Conservation (phyloP, 1,139 yeast species). For the Blastobotrys petasosporus region DNA sequence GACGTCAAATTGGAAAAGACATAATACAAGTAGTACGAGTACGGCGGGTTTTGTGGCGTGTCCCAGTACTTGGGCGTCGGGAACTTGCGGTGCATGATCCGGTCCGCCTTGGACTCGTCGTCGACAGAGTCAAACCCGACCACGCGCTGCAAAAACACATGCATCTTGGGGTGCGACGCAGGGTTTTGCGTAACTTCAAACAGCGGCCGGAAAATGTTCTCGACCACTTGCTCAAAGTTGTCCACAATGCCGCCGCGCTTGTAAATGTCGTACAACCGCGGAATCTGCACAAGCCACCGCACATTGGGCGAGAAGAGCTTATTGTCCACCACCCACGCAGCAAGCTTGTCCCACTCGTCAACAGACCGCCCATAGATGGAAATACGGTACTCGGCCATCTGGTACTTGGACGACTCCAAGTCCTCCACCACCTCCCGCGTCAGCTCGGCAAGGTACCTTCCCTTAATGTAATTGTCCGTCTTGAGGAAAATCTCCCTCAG, state of each 20-base stretch:
- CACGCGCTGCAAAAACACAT: constrained; percentile 83
- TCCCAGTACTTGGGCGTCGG: constrained; percentile 85
- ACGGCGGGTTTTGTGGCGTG: constrained; percentile 81
- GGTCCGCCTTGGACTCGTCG: constrained; percentile 91
- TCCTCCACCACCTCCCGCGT: constrained; percentile 89
- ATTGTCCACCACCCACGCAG: constrained; percentile 92
- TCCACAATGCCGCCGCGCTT: constrained; percentile 66
- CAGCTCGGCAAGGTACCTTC: constrained; percentile 84
- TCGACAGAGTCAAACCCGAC: constrained; percentile 98
- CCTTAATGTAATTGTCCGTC: constrained; percentile 88
- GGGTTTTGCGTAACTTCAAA: constrained; percentile 89
- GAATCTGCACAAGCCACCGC: constrained; percentile 94
- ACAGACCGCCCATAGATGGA: constrained; percentile 86
- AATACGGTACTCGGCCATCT: constrained; percentile 93
- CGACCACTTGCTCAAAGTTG: constrained; percentile 69
- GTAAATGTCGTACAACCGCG: constrained; percentile 86
- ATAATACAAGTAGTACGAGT: constrained; percentile 88
- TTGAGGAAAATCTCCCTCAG: constrained; percentile 91
- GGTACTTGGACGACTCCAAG: constrained; percentile 90
- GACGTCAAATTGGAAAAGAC: constrained; percentile 79
- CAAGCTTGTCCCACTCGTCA: constrained; percentile 93
- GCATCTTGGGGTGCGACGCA: constrained; percentile 76
- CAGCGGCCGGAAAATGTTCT: constrained; percentile 79
- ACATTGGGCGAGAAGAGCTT: constrained; percentile 89
- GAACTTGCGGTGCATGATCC: constrained; percentile 69